Evolutionary conservation across 179 eudicot genomes (phyloP), one percentile per base, ranked within the genome.

Genomic region (Corrigiola litoralis): DNA sequence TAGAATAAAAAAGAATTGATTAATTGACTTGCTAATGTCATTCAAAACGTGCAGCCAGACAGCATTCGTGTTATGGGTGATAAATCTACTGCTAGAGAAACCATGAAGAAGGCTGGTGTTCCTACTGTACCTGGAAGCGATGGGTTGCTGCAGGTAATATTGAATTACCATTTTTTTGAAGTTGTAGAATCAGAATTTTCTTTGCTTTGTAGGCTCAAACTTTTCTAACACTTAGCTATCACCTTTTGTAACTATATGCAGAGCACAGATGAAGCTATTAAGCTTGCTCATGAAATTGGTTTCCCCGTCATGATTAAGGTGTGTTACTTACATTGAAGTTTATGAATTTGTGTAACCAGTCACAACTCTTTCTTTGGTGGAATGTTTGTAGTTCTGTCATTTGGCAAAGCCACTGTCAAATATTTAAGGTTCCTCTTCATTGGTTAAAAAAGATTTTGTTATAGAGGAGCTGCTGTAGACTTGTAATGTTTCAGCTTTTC

Each of bases 61-160:
- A 94, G 96, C 69, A 94, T 94, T n/a, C 85, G 97, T 55, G 88
- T 90, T 58, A 94, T 94, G 99, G 99, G 97, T 58, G 99, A 94
- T 78, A 94, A 94, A 74, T 69, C 99, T 59, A 90, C 97, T 58
- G 99, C 99, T 57, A 85, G 97, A 72, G 97, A 94, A 0, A 94
- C 99, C 50, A 94, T 94, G 99, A 94, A 94, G 80, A 88, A 90
- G 53, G 99, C 99, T 80, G 96, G 96, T 55, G 99, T 94, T 73
- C 99, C 99, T 55, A 94, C 99, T 76, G 96, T 94, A 55, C 99
- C 99, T 29, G 99, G 99, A 73, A 90, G 96, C 74, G 97, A 90
- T 59, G 99, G 99, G 54, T 82, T 94, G 60, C 72, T 94, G 63
- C 82, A 81, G 95, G 99, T 92, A 69, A 10, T 25, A 20, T 25